phyloP scores from a whole-genome alignment of 75 land plant genomes.

The Cryptomeria japonica region DNA sequence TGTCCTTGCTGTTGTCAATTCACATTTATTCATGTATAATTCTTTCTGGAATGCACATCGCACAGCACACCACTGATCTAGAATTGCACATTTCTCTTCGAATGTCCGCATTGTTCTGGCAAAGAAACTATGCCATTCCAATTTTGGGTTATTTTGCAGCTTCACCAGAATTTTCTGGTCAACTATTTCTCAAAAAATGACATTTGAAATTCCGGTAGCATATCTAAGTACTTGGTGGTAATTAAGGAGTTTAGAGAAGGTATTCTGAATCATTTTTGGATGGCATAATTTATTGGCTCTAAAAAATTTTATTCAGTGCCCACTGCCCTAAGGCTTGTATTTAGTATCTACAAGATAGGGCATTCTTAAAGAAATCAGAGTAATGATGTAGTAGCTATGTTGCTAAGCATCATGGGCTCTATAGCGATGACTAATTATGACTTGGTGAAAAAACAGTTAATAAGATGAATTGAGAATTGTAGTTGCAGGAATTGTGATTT shows the following conservation, averaged over 20 bases:
- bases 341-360: background rate
- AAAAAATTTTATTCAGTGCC: background rate
- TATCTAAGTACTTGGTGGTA: background rate
- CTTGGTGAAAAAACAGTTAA: background rate
- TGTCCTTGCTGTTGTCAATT: background rate
- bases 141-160: background rate
- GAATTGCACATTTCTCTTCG: background rate
- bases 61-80: background rate
- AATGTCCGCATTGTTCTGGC: background rate
- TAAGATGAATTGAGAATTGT: background rate
- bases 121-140: background rate
- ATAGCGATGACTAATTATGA: background rate
- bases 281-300: background rate
- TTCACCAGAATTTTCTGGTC: background rate
- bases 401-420: background rate
- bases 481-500: background rate
- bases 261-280: background rate
- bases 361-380: background rate
- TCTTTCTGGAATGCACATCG: background rate
- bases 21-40: background rate
- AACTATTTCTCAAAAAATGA: background rate
- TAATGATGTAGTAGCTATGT: background rate
- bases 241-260: background rate
- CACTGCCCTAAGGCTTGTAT: background rate
- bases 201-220: background rate